Base-by-base conservation (phyloP, 768 basidiomycete genomes). In the Lentinus tigrinus region DNA sequence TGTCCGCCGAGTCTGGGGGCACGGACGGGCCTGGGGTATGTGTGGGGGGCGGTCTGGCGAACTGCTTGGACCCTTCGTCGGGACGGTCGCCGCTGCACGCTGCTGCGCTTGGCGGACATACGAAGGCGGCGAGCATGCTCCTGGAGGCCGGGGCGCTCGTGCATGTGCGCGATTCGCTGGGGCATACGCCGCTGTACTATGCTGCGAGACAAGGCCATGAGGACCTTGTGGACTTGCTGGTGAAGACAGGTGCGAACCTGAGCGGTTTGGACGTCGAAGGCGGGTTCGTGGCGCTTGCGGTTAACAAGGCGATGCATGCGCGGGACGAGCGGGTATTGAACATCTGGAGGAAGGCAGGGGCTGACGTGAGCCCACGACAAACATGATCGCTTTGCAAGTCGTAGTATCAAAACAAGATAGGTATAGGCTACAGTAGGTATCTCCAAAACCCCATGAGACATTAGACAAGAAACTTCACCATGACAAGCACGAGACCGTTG, bases 141-240 rank as follows among this genome's bases (percentile, higher is more conserved):
- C 78, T 95, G 19, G 77, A 82, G 58, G 83, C 84, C 0, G 93
- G 93, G 4, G 91, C 92, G 1, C 75, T 92, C 14, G 93, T 95
- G 21, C 93, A 95, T 70, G 75, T 89, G 9, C 79, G 93, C 54
- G 93, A 95, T 69, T 68, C 72, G 1, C 77, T 94, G 44, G 93
- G 91, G 2, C 92, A 94, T 65, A 93, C 93, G 14, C 81, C 91
- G 3, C 75, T 94, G 16, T 94, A 93, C 72, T 89, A 93, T 72
- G 91, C 92, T 52, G 88, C 90, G 26, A 81, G 92, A 23, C 86
- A 89, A 67, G 80, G 86, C 1, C 82, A 89, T 63, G 77, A 77
- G 53, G 73, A 73, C 14, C 74, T 85, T 5, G 91, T 91, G 2
- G 80, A 85, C 37, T 63, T 81, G 42, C 78, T 95, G 24, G 77